Base-by-base conservation (phyloP, 495 filamentous ascomycete genomes). In the Penicillium verhagenii region DNA sequence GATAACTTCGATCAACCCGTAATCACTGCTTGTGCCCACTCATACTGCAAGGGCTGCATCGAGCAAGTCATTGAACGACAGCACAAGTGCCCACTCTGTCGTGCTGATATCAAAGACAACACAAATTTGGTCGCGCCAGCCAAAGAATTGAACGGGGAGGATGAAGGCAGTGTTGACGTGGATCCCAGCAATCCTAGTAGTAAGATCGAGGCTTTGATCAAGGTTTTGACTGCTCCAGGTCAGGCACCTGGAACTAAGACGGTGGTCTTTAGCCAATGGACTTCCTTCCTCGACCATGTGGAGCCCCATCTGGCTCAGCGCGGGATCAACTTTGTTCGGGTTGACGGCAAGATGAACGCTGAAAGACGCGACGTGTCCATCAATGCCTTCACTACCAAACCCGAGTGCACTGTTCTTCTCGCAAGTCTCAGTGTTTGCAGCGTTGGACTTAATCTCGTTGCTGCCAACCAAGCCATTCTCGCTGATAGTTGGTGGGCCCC, bases 191-290 rank as follows among this genome's bases (percentile, higher is more conserved):
- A 81, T 14, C 82, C 84, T 48, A 91, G 87, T 65, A 91, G 87
- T 61, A 97, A 97, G 69, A 89, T 93, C 43, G 87, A 93, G 59
- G 86, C 88, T 5, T 75, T 96, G 1, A 74, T 95, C 61, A 83
- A 85, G 52, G 92, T 97, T 53, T 72, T 96, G 6, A 84, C 81
- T 11, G 89, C 89, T 1, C 84, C 85, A 38, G 79, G 85, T 9
- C 82, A 82, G 56, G 85, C 87, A 16, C 72, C 83, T 0, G 78
- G 74, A 7, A 90, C 83, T 37, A 97, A 97, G 66, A 88, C 90
- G 3, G 84, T 97, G 48, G 81, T 96, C 29, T 97, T 97, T 75
- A 90, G 86, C 10, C 92, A 96, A 65, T 97, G 92, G 92, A 96
- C 92, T 0, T 86, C 83, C 4, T 96, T 96, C 75, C 78, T 97